Evolutionary conservation across 2,329 filamentous ascomycete species (phyloP).

Genomic region (Mycocentrospora acerina): DNA sequence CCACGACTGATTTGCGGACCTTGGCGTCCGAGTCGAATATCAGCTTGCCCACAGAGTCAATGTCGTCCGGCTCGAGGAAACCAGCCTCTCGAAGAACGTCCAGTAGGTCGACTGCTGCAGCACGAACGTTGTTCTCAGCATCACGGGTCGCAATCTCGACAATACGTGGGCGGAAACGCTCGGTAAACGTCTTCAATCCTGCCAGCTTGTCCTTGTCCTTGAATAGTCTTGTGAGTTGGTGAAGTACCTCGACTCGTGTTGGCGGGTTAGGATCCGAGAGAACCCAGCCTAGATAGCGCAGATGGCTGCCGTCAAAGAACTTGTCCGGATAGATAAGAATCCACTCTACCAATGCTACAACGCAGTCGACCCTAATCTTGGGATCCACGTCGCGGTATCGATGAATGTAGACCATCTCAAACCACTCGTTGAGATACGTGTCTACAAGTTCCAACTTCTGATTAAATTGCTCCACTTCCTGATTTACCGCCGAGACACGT

Average conservation of each 20-base stretch:
- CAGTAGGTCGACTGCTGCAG: constrained; percentile 77
- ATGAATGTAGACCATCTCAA: constrained; percentile 91
- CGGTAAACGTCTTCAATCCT: constrained; percentile 84
- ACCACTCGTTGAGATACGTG: constrained; percentile 76
- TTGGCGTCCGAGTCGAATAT: constrained; percentile 85
- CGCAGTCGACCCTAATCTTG: constrained; percentile 84
- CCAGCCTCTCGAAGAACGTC: constrained; percentile 80
- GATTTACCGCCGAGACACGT: constrained; percentile 71
- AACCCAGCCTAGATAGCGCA: constrained; percentile 95
- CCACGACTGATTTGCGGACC: constrained; percentile 84
- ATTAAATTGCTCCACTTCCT: constrained; percentile 69
- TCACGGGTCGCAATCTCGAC: constrained; percentile 93
- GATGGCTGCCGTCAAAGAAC: constrained; percentile 87
- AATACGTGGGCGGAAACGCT: constrained; percentile 81
- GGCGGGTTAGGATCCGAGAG: constrained; percentile 76
- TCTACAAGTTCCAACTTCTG: constrained; percentile 70
- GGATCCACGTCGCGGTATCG: constrained; percentile 93
- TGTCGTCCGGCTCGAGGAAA: constrained; percentile 85
- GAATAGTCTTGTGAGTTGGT: constrained; percentile 78
- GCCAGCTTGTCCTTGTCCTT: constrained; percentile 75
- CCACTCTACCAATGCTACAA: constrained; percentile 84
- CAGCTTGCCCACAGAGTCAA: constrained; percentile 82
- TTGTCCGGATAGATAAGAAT: constrained; percentile 80
- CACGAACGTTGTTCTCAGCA: constrained; percentile 76
- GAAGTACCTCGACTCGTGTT: constrained; percentile 82